Evolutionary conservation across 2,329 filamentous ascomycete genomes (phyloP), one percentile per base, ranked within the genome.

Genomic region (Beauveria scarabaeidicola): DNA sequence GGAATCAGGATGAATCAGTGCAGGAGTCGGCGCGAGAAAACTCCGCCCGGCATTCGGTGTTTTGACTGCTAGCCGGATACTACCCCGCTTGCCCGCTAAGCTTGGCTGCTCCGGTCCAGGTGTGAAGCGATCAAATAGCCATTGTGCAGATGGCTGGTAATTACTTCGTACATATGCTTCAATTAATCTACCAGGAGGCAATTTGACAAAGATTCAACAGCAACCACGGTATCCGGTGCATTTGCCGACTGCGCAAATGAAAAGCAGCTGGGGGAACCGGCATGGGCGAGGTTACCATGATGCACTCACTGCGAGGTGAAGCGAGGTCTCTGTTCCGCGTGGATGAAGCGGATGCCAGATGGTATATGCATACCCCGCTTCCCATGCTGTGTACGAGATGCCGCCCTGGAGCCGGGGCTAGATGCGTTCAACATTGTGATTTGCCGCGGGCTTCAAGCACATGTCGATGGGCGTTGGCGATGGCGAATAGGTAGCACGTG

Each of bases 41-140:
- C 46, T 58, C 55, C 32, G 55, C 23, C 47, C 55, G 38, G 46
- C 38, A 52, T 58, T 58, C 47, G 55, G 55, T n/a, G 17, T 44
- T 52, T 36, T 15, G 7, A 44, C 13, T 11, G 25, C 3, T 21
- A 36, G 27, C 40, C 32, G 9, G 17, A 19, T n/a, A 21, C 17
- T 48, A 57, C 53, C 54, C 44, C 54, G 21, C 17, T 48, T 48
- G 43, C 54, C 44, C 54, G 36, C 54, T 57, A 56, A 57, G 40
- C 11, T 40, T 32, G 41, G 52, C 36, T 46, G 25, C 23, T 41
- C 19, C 52, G 52, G 46, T 55, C 41, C 19, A 11, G 15, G 11
- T 27, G 36, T 52, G 19, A 21, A 53, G 2, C 23, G 38, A 27
- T 27, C n/a, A 3, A 4, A 23, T 55, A 27, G 11, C 27, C 47